Evolutionary conservation across 768 basidiomycete species (phyloP), one percentile per base, ranked within the genome.

Genomic region (Chiua virens): DNA sequence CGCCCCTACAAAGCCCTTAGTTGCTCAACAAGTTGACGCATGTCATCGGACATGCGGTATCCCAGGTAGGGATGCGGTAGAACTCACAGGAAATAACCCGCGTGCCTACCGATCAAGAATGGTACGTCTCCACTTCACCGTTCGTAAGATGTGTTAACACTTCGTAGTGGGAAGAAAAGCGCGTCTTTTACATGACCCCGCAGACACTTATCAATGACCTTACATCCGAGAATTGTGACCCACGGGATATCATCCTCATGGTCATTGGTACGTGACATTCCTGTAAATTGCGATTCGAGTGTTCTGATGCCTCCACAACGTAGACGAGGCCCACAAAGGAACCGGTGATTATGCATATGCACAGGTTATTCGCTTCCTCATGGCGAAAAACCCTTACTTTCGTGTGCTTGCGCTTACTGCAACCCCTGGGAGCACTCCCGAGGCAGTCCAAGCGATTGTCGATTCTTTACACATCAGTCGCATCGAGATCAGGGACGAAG

Each of bases 311-410:
- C 42, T 15, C 13, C 38, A 44, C 38, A 25, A 38, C 37, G 42
- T 50, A 94, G 95, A 98, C 59, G 95, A 98, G 67, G 97, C 97
- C 0, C 97, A 99, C 71, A 85, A 87, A 58, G 96, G 91, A 11
- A 92, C 87, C 0, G 96, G 97, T 3, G 87, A 90, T 52, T 96
- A 97, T 60, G 87, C 95, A 5, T 98, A 98, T 63, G 88, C 89
- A 39, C 86, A 89, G 62, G 85, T 91, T 28, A 76, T 98, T 35
- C 87, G 94, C 8, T 92, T 79, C 59, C 77, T 99, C 59, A 97
- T 94, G 87, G 84, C 91, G 2, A 92, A 90, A 70, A 98, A 98
- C 61, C 93, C 93, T 0, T 81, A 94, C 68, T 95, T 96, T 64
- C 85, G 97, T 15, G 75, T 98, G 9, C 75, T 99, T 20, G 97